phyloP scores from a whole-genome alignment of 371 early-diverging fungal species.

The Mortierella sp. region DNA sequence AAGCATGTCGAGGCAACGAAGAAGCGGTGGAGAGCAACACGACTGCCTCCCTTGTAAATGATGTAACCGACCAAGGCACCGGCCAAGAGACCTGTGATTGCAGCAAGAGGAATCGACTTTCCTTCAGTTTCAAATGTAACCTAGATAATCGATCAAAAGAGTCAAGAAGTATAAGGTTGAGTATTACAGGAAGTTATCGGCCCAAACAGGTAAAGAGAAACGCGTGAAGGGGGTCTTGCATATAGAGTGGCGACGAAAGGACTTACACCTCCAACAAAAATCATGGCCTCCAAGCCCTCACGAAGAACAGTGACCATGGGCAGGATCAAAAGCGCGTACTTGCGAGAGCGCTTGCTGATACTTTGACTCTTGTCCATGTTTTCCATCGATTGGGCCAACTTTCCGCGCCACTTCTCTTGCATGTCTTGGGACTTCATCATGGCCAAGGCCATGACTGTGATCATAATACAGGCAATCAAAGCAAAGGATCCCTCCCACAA shows the following conservation, averaged over 20 bases:
- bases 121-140: conserved; percentile 74
- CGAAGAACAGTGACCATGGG: conserved; percentile 87
- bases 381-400: conserved; percentile 66
- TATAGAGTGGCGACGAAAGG: too few species aligned
- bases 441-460: conserved; percentile 78
- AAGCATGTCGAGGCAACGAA: conserved; percentile 77
- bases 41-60: conserved; percentile 77
- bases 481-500: conserved; percentile 87
- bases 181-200: not conserved
- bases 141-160: conserved; percentile 55
- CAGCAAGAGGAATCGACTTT: conserved; percentile 83
- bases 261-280: conserved; percentile 87
- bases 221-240: too few species aligned
- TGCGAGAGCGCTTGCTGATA: conserved; percentile 64
- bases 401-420: conserved; percentile 78
- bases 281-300: conserved; percentile 86
- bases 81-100: conserved; percentile 74
- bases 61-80: conserved; percentile 77
- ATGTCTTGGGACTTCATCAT: conserved; percentile 76
- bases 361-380: conserved; percentile 29
- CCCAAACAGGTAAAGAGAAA: too few species aligned
- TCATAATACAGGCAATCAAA: conserved; percentile 75
- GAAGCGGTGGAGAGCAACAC: conserved; percentile 79
- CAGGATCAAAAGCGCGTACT: conserved; percentile 78
- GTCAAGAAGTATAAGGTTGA: not conserved